These are phyloP conservation scores for Apiospora saccharicola DNA, from an alignment of 2,329 filamentous ascomycete genomes.

Conservation along the genomic window DNA sequence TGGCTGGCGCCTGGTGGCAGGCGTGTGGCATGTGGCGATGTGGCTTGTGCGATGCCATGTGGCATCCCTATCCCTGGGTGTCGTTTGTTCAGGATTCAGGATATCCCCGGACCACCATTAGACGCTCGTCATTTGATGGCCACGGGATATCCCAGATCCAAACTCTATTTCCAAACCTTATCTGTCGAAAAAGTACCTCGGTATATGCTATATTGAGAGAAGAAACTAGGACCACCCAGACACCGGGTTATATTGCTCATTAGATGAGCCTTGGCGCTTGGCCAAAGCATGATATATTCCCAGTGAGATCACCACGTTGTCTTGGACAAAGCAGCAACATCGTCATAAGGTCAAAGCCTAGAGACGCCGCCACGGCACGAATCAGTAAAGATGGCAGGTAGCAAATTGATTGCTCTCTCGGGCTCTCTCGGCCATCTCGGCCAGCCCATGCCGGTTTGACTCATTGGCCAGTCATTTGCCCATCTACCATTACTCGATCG, in stretches of 20 bases:
- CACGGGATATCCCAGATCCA: not conserved
- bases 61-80: not conserved
- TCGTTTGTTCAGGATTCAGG: not conserved
- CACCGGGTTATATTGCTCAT: not conserved
- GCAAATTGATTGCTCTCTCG: not conserved
- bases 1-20: not conserved
- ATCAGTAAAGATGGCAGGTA: not conserved
- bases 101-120: not conserved
- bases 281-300: constrained; percentile 7
- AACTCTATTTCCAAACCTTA: not conserved
- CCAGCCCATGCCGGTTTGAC: not conserved
- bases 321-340: not conserved
- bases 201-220: not conserved
- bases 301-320: not conserved
- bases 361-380: not conserved
- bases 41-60: not conserved
- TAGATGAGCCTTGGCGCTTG: not conserved
- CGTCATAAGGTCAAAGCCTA: not conserved
- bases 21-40: not conserved
- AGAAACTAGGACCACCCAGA: not conserved
- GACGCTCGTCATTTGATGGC: not conserved
- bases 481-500: not conserved
- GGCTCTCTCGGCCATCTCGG: not conserved
- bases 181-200: not conserved
- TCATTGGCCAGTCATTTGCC: not conserved